Evolutionary conservation across 2,329 filamentous ascomycete species (phyloP).

Genomic region (Nemania abortiva): DNA sequence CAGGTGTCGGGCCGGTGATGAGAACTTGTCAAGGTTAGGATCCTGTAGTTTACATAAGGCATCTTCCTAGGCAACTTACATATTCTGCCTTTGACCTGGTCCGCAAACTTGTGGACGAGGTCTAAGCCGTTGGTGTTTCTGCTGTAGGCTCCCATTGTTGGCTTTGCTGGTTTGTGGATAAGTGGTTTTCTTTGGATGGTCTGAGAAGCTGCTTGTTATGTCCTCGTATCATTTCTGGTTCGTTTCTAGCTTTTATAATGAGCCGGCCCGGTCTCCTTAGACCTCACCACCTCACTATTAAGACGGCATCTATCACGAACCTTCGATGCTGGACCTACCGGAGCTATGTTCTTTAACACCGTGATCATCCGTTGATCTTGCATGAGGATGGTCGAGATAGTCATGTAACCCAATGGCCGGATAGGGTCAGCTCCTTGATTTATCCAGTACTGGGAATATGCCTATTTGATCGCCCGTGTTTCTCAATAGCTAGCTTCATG

Average conservation of each 20-base stretch:
- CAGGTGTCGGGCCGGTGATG: constrained; percentile 51
- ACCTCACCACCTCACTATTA: constrained; percentile 4
- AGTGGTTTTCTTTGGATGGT: neutral
- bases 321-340: constrained; percentile 19
- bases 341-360: constrained; percentile 31
- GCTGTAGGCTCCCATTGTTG: constrained; percentile 39
- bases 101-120: constrained; percentile 44
- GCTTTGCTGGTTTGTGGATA: constrained; percentile 1
- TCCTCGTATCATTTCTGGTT: neutral
- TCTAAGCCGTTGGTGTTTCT: constrained; percentile 41
- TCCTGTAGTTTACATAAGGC: neutral
- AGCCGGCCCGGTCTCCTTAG: neutral
- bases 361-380: neutral
- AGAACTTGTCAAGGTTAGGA: constrained; percentile 44
- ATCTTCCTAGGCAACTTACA: constrained; percentile 21
- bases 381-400: neutral
- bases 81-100: constrained; percentile 41
- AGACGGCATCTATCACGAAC: neutral
- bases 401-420: neutral
- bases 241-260: constrained; percentile 27
- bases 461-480: neutral
- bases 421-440: neutral
- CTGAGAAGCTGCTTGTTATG: constrained; percentile 6
- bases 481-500: constrained; percentile 2
- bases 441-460: neutral